phyloP scores from a whole-genome alignment of 1,139 yeast genomes.

The Groenewaldozyma sp. region DNA sequence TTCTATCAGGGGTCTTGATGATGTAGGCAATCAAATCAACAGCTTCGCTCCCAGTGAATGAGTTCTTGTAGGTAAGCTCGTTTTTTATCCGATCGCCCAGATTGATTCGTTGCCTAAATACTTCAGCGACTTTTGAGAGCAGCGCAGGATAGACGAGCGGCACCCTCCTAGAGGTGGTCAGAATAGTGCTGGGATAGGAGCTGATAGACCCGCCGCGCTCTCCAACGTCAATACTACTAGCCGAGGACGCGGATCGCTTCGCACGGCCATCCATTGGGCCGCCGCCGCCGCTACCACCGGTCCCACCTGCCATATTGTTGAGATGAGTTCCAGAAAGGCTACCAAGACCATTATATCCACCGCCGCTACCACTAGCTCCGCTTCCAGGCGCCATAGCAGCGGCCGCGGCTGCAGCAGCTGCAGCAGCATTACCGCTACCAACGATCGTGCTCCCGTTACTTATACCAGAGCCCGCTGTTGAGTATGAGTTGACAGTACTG shows the following conservation, averaged over 20 bases:
- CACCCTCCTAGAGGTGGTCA: conserved; percentile 38
- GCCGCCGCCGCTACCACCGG: conserved; percentile 2
- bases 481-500: not conserved
- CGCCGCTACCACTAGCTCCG: no score
- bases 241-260: conserved; percentile 19
- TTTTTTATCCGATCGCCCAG: conserved; percentile 79
- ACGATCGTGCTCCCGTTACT: no score
- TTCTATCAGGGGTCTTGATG: conserved; percentile 83
- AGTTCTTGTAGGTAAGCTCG: conserved; percentile 90
- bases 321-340: not conserved
- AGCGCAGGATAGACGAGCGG: conserved; percentile 84
- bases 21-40: conserved; percentile 81
- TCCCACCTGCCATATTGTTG: not conserved
- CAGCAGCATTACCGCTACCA: not conserved
- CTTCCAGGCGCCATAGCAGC: no score
- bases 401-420: no score
- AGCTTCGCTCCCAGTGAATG: conserved; percentile 92
- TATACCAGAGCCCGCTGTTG: not conserved
- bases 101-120: conserved; percentile 62
- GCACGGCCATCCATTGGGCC: conserved; percentile 4
- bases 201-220: conserved; percentile 9
- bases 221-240: conserved; percentile 11
- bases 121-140: conserved; percentile 73
- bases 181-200: conserved; percentile 32
- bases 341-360: no score